phyloP scores from a whole-genome alignment of 345 rosid species.

The Reutealis trisperma region DNA sequence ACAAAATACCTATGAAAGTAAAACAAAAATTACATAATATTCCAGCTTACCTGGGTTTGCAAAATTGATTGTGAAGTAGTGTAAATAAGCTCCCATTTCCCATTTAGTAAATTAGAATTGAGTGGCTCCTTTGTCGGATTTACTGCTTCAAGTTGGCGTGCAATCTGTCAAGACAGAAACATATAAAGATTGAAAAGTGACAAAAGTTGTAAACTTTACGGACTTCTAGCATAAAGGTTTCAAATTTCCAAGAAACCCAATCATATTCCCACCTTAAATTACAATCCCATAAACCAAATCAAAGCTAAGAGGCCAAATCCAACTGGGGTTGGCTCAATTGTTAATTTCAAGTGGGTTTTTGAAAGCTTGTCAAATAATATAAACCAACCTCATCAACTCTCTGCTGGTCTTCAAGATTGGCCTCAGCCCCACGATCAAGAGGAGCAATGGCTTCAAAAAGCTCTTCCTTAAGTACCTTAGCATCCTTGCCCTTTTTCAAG shows the following conservation, averaged over 20 bases:
- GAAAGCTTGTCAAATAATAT: neutral
- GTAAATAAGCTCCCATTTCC: constrained; percentile 93
- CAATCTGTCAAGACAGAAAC: constrained; percentile 48
- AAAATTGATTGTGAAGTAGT: constrained; percentile 84
- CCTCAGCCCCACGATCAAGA: constrained; percentile 79
- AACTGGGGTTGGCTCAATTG: neutral
- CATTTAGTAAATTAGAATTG: constrained; percentile 69
- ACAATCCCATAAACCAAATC: neutral
- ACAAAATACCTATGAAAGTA: neutral
- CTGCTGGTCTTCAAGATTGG: constrained; percentile 76
- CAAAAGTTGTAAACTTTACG: neutral
- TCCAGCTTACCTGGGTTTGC: constrained; percentile 60
- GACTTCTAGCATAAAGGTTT: neutral
- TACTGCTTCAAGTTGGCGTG: constrained; percentile 74
- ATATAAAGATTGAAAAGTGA: constrained; percentile 2
- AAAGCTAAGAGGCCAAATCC: neutral
- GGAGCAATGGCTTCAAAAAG: constrained; percentile 71
- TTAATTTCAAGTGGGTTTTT: too few species aligned
- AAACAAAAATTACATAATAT: neutral
- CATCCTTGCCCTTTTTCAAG: constrained; percentile 59
- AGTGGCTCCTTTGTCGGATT: constrained; percentile 77
- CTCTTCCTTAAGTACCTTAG: constrained; percentile 61
- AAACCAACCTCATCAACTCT: constrained; percentile 60
- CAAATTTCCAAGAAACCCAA: neutral
- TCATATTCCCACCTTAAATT: neutral